Percentiles rank a stretch among this genome's conserved stretches.
Evolutionary conservation across 108 stramenopile genomes (phyloP).

Genomic region (Cyclotella baltica): DNA sequence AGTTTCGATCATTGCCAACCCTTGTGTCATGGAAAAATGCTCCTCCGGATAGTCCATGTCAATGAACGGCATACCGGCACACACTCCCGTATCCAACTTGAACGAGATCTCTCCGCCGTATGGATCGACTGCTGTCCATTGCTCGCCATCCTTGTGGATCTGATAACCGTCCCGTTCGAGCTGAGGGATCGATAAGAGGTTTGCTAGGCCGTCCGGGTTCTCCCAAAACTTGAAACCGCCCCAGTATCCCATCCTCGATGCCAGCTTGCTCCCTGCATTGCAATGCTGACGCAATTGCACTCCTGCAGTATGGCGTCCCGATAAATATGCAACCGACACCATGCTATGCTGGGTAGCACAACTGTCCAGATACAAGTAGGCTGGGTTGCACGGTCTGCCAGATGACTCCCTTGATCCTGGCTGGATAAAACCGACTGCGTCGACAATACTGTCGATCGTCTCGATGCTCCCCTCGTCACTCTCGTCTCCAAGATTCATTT

Average conservation of each 20-base stretch:
- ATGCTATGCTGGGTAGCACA: neutral
- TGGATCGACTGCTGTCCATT: neutral
- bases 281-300: neutral
- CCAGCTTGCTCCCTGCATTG: neutral
- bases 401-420: no score
- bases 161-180: neutral
- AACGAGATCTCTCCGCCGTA: neutral
- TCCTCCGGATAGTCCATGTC: neutral
- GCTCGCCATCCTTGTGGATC: no score
- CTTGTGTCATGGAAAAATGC: neutral
- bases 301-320: neutral
- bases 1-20: neutral
- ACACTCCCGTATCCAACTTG: neutral
- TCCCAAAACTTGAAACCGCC: neutral
- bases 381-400: no score
- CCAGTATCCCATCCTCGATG: neutral
- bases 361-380: neutral
- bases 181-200: no score
- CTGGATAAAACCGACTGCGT: no score
- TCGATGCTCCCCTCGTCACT: no score
- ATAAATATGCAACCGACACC: neutral
- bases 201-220: neutral
- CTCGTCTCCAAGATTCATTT: no score
- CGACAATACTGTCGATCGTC: no score
- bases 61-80: no score